Percentiles rank a stretch among this genome's conserved stretches.
Conservation (phyloP, 345 rosid genomes). For the Salix brachista region DNA sequence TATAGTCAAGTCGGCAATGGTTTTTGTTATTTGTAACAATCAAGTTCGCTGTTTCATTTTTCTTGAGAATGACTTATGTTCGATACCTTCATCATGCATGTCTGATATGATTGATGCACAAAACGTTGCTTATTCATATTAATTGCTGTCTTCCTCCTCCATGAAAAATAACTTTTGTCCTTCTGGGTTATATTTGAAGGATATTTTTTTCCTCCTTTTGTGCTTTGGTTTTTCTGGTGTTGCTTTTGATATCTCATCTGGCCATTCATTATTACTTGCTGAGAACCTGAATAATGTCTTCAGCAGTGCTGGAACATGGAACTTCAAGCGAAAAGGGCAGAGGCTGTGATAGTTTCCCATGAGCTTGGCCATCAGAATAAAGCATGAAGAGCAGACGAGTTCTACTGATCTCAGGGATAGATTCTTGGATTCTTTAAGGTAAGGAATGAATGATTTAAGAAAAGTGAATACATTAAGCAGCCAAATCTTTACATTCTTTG, state of each 20-base stretch:
- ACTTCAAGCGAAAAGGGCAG: conserved; percentile 26
- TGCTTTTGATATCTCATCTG: neutral
- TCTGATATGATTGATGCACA: neutral
- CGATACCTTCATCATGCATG: neutral
- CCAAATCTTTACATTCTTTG: neutral
- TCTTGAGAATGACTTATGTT: neutral
- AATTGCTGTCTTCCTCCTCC: neutral
- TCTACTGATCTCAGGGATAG: conserved; percentile 15
- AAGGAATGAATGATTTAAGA: conserved; percentile 22
- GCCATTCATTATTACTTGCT: neutral
- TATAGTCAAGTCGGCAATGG: neutral
- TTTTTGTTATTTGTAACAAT: neutral
- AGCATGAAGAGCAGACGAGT: conserved; percentile 1
- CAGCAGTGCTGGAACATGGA: conserved; percentile 27
- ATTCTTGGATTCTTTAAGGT: conserved; percentile 19
- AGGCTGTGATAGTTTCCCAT: conserved; percentile 24
- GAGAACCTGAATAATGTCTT: conserved; percentile 16
- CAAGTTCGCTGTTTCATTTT: neutral
- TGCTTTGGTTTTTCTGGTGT: neutral
- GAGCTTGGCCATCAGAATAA: neutral
- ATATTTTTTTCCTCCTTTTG: neutral
- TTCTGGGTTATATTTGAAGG: neutral
- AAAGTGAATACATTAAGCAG: conserved; percentile 10
- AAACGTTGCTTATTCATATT: neutral
- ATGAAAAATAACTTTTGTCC: neutral